Percentiles rank a stretch among this genome's conserved stretches.
Conservation (phyloP, 2,329 filamentous ascomycete genomes). For the Fusarium azukiicola region DNA sequence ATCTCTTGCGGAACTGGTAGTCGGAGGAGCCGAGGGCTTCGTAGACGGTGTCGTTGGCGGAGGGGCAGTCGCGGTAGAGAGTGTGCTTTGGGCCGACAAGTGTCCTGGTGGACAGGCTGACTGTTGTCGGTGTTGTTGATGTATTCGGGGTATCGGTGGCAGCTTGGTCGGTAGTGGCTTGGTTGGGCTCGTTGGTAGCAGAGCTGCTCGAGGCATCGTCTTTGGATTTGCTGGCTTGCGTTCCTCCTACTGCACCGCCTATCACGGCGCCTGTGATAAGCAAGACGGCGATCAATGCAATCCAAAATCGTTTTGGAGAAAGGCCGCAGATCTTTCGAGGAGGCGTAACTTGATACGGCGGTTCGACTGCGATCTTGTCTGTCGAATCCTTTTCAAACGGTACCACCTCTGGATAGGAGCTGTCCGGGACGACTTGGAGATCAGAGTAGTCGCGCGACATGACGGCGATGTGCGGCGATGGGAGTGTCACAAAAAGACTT, state of each 20-base stretch:
- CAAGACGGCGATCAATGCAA: not conserved
- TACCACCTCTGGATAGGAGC: not conserved
- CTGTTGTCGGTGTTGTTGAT: not conserved
- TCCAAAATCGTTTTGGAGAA: not conserved
- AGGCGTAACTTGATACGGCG: not conserved
- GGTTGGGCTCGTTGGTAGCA: not conserved
- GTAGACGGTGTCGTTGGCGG: conserved; percentile 2
- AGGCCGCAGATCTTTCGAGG: not conserved
- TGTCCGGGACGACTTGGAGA: not conserved
- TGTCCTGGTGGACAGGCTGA: not conserved
- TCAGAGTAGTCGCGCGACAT: conserved; percentile 8
- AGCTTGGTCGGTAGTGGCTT: not conserved
- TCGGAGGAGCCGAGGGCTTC: not conserved
- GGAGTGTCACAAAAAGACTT: not conserved
- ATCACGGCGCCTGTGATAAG: not conserved
- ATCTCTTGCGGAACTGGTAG: not conserved
- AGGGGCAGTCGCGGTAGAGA: conserved; percentile 3
- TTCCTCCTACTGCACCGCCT: not conserved
- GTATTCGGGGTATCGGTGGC: not conserved
- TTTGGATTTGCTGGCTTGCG: not conserved
- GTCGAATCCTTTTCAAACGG: not conserved
- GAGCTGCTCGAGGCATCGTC: not conserved
- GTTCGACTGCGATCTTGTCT: not conserved
- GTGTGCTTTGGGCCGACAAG: not conserved
- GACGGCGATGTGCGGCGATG: not conserved